Base-by-base conservation (phyloP, 768 basidiomycete genomes). In the Lactarius hengduanensis region DNA sequence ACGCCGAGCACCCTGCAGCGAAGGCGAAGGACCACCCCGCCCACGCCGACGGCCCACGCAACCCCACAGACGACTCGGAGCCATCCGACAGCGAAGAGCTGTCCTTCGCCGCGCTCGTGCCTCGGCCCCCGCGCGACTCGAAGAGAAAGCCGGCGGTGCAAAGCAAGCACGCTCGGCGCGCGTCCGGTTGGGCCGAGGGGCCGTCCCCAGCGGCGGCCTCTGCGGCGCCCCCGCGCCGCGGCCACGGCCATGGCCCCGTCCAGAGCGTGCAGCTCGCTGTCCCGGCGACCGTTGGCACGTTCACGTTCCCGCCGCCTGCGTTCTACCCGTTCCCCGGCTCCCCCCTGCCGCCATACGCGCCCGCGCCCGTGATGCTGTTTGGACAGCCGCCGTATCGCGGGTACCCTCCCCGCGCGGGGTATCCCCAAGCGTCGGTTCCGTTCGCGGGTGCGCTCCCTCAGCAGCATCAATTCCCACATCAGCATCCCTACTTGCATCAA, bases 241-340 rank as follows among this genome's bases (percentile, higher is more conserved):
- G 57, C 1, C 66, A 58, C 18, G 47, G 53, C n/a, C 59, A 47
- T 10, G 54, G 56, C 34, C 40, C 30, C 11, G 60, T 43, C 15
- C 66, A 59, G 58, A 60, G 40, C 15, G 66, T 22, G 53, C 66
- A 67, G 53, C 34, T 45, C 26, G 59, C 62, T 11, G 58, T 67
- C 43, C 69, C 69, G 2, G 67, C 63, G 2, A 47, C 62, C 1
- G 67, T 69, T 15, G 69, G 69, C 50, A 64, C 63, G 18, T 70
- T 70, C 67, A 70, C 64, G 4, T 70, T 69, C 59, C 69, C 69
- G 22, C 69, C 69, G 20, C 69, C 68, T 6, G n/a, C 63, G 36
- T 61, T 59, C 32, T 62, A 62, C 41, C 26, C 61, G 53, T 56
- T 56, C 62, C 66, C 54, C 3, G 22, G 26, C 34, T 47, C 15